Conservation (phyloP, 768 basidiomycete species). For the Termitomyces sp. region DNA sequence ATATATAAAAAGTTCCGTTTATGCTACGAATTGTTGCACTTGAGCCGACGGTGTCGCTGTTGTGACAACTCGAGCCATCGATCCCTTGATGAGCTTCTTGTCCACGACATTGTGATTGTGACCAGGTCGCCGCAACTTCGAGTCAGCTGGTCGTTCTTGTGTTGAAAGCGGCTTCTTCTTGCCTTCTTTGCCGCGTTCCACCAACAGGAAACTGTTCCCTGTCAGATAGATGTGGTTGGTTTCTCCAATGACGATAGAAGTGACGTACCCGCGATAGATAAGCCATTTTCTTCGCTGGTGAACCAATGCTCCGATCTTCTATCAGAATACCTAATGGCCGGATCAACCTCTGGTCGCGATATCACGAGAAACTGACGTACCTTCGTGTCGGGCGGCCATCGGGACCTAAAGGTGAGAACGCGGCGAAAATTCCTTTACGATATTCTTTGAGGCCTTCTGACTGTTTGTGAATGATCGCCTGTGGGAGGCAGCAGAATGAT, state of each 20-base stretch:
- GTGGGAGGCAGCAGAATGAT: constrained; percentile 63
- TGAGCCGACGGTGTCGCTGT: constrained; percentile 14
- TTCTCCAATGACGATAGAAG: neutral
- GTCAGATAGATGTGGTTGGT: neutral
- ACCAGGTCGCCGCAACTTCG: constrained; percentile 37
- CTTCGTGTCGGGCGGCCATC: constrained; percentile 61
- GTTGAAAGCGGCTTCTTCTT: constrained; percentile 19
- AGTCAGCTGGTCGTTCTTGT: constrained; percentile 28
- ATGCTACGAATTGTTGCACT: constrained; percentile 24
- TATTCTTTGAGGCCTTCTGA: constrained; percentile 45
- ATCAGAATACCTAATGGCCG: constrained; percentile 53
- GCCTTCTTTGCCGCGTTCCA: constrained; percentile 17
- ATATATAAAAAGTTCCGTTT: neutral
- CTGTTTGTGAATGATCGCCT: constrained; percentile 50
- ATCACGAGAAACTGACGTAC: constrained; percentile 32
- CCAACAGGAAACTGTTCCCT: constrained; percentile 16
- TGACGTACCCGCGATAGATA: constrained; percentile 50
- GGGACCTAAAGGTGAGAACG: constrained; percentile 54
- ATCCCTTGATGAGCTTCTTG: constrained; percentile 48
- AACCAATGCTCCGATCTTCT: constrained; percentile 61
- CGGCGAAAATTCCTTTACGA: constrained; percentile 35
- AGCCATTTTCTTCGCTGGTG: constrained; percentile 48
- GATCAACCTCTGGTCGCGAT: neutral
- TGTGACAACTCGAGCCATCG: constrained; percentile 49
- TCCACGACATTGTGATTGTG: constrained; percentile 38